A percentile compares a stretch with the other conserved stretches of the same genome.
These are phyloP conservation scores for Apophysomyces ossiformis DNA, from an alignment of 371 early-diverging fungal species.

Conservation along the genomic window DNA sequence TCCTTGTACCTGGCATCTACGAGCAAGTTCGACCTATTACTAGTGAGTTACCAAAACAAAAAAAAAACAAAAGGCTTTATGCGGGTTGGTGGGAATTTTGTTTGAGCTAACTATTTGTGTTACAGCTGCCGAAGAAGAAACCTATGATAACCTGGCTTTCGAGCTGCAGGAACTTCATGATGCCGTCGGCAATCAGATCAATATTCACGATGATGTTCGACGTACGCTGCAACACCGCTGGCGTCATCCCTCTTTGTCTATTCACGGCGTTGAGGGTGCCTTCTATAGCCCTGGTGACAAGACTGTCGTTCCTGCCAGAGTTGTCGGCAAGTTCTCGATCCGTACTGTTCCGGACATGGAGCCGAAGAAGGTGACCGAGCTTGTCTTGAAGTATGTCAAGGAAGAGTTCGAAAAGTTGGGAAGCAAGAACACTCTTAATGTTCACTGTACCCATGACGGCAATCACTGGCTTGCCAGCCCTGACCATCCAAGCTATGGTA, in stretches of 20 bases:
- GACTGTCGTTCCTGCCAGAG: conserved; percentile 97
- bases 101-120: not conserved
- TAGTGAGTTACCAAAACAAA: conserved; percentile 36
- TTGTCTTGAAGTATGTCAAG: conserved; percentile 75
- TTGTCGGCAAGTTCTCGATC: conserved; percentile 96
- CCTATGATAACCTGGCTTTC: conserved; percentile 87
- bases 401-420: conserved; percentile 87
- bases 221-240: conserved; percentile 89
- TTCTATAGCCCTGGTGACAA: conserved; percentile 93
- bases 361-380: conserved; percentile 75
- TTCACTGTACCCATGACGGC: conserved; percentile 84
- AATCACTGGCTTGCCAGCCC: conserved; percentile 94
- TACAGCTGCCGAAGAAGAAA: conserved; percentile 70
- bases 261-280: conserved; percentile 98
- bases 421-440: conserved; percentile 80
- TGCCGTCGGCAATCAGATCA: conserved; percentile 80
- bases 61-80: not conserved
- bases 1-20: conserved; percentile 91
- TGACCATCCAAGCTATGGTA: conserved; percentile 90
- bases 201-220: conserved; percentile 77
- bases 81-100: not conserved
- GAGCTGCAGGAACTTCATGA: conserved; percentile 75
- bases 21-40: conserved; percentile 90
- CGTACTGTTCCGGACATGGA: conserved; percentile 93
- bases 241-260: conserved; percentile 94